phyloP scores from a whole-genome alignment of 2,329 filamentous ascomycete species.

The Cladophialophora psammophila region DNA sequence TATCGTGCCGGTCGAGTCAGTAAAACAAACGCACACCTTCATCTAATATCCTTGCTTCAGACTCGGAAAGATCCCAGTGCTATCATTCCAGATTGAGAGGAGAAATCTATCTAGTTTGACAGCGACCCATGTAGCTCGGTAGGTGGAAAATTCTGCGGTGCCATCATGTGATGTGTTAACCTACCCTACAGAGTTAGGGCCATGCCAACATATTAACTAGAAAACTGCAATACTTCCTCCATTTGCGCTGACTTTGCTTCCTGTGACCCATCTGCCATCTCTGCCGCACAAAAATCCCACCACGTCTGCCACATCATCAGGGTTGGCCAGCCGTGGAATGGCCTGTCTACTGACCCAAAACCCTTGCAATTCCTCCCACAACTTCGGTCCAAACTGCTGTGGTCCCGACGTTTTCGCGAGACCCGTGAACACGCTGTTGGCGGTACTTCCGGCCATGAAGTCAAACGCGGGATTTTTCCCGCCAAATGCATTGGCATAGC shows the following conservation, averaged over 20 bases:
- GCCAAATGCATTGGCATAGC: constrained; percentile 4
- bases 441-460: constrained; percentile 1
- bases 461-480: constrained; percentile 1
- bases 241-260: constrained; percentile 4
- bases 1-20: too few species aligned
- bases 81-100: too few species aligned
- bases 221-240: not conserved
- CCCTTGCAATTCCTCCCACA: not conserved
- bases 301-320: constrained; percentile 4
- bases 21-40: too few species aligned
- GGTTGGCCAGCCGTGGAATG: not conserved
- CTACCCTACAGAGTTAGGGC: not conserved
- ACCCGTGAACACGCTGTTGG: constrained; percentile 1
- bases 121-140: too few species aligned
- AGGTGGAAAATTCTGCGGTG: too few species aligned
- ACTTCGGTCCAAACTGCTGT: not conserved
- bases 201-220: not conserved
- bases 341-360: not conserved
- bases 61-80: too few species aligned
- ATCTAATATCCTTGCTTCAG: too few species aligned
- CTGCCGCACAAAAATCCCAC: constrained; percentile 4
- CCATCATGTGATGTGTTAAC: too few species aligned
- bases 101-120: too few species aligned
- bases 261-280: constrained; percentile 4
- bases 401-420: not conserved